Conservation (phyloP, 2,329 filamentous ascomycete species). For the Arthrobotrys pseudoclavata region DNA sequence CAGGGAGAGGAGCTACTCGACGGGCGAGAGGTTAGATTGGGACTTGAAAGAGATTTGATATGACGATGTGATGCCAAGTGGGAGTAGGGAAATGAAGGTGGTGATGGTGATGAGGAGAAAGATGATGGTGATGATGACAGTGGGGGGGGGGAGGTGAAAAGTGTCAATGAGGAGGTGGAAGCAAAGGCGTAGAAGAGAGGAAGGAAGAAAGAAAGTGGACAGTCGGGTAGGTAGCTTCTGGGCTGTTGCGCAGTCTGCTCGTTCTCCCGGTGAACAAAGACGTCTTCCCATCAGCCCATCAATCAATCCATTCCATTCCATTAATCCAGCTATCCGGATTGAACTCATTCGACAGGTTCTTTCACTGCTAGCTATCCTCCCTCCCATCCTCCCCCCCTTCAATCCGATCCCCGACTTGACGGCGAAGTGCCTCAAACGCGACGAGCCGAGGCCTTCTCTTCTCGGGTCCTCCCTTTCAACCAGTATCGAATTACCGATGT, state of each 20-base stretch:
- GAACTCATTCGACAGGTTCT: not conserved
- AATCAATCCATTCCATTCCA: not conserved
- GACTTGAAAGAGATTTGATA: not conserved
- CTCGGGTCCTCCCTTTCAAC: not conserved
- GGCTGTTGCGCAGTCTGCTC: not conserved
- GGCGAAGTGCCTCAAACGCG: conserved; percentile 14
- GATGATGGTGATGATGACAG: not conserved
- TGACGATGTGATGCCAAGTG: not conserved
- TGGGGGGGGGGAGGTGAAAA: not conserved
- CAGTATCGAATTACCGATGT: conserved; percentile 21
- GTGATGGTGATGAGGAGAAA: not conserved
- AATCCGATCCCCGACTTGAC: not conserved
- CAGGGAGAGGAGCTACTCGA: conserved; percentile 46
- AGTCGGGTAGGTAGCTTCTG: conserved; percentile 5
- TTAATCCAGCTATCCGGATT: conserved; percentile 1
- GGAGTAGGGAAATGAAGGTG: not conserved
- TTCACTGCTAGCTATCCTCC: not conserved
- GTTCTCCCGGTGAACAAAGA: conserved; percentile 14
- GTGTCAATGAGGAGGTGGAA: not conserved
- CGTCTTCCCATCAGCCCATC: conserved; percentile 6
- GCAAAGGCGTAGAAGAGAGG: not conserved
- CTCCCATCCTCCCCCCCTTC: not conserved
- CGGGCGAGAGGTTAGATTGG: conserved; percentile 29
- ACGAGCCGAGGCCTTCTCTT: not conserved
- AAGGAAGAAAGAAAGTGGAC: not conserved